Evolutionary conservation across 2,329 filamentous ascomycete species (phyloP), one percentile per base, ranked within the genome.

Genomic region (Calonectria pteridis): DNA sequence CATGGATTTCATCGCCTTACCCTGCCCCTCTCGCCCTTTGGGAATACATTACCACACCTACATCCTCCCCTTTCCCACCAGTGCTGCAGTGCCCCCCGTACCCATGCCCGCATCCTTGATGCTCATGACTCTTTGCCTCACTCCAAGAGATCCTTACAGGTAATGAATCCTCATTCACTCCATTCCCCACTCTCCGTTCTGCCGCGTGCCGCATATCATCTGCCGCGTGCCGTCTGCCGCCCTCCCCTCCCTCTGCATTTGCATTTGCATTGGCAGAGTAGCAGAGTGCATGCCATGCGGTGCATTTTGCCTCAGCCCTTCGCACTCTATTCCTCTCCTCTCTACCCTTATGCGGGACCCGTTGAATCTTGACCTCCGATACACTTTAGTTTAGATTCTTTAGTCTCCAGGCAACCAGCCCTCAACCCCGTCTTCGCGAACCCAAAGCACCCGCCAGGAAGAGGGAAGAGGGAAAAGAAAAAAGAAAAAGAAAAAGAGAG

Each of bases 311-410:
- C 55, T 59, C 55, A 59, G 35, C 37, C 33, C 28, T 59, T 23
- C n/a, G 23, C 55, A 59, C 55, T 46, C 37, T 63, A 46, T 63
- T 35, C 18, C 26, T 26, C 33, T 46, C 40, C 59, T 6, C 35
- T n/a, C n/a, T 29, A 31, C 6, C 43, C 40, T 62, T 67, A 62
- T 67, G 53, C 63, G 51, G 63, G 49, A 35, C 31, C 63, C 51
- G 43, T 63, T 43, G 55, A 69, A 69, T 35, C 58, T 70, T 65
- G 37, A 72, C 28, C 23, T 53, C 6, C 55, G 67, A 69, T 64
- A 43, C 46, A 64, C 64, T 72, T 67, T 66, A 29, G 53, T 35
- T 67, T 72, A 55, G 67, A 53, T 64, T 46, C 35, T 43, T 71
- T 67, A 63, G 40, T 29, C 46, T 35, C 46, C 64, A 72, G 64